phyloP scores from a whole-genome alignment of 306 rosid genomes.

The Prunus campanulata region DNA sequence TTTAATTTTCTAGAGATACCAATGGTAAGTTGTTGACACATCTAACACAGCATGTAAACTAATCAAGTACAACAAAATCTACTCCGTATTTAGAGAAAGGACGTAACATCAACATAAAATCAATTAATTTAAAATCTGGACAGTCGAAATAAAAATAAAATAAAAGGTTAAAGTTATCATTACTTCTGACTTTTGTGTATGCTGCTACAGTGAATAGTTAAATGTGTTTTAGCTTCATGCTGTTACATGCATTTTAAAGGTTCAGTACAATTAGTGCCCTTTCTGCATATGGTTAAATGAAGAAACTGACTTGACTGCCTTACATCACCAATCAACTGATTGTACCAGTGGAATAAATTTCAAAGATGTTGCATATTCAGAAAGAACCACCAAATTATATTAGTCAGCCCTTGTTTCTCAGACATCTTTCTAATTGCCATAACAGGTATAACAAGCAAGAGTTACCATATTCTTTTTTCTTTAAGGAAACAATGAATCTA shows the following conservation, averaged over 20 bases:
- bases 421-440: background rate
- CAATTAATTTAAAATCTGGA: background rate
- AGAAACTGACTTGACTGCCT: background rate
- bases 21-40: background rate
- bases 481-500: background rate
- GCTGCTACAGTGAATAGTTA: background rate
- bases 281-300: background rate
- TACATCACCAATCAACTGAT: background rate
- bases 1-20: background rate
- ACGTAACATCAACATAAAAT: background rate
- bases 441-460: background rate
- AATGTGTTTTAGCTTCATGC: background rate
- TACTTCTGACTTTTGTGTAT: background rate
- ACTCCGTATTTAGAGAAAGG: too few relatives aligned
- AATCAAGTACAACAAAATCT: background rate
- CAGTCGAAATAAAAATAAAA: too few relatives aligned
- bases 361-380: background rate
- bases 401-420: background rate
- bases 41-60: background rate
- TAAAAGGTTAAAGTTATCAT: background rate
- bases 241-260: background rate
- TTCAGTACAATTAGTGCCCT: background rate
- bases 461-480: background rate
- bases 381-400: background rate
- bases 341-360: background rate